Evolutionary conservation across 106 monocot species (phyloP), one percentile per base, ranked within the genome.

Genomic region (Phalaenopsis aphrodite): DNA sequence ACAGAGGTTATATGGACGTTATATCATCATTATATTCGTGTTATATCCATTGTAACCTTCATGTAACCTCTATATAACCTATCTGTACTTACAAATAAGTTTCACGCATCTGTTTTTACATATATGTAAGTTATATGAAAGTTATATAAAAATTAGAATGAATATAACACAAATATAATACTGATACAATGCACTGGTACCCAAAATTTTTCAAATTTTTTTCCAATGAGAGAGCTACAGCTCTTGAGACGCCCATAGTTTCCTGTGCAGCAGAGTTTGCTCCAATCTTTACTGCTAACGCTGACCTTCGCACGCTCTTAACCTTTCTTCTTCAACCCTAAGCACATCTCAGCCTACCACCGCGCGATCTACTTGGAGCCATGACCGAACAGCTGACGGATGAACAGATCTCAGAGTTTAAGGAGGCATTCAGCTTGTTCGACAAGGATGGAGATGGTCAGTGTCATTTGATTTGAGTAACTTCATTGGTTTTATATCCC

Each of bases 361-460:
- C 18, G 5, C 19, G 57, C 61, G 5, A 37, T 69, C 36, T 69
- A 4, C 11, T 11, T 30, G 24, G 24, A 69, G 69, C 73, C 42
- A 83, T 83, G 83, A 73, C 83, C 81, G 85, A 85, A 23, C 77
- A 85, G 56, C 68, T 81, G 41, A 85, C 81, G 38, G 81, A 81
- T 36, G 81, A 81, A 12, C 85, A 85, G 85, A 85, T 85, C 80
- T 75, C 80, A 2, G 85, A 85, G 85, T 85, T 85, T 77, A 77
- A 81, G 81, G 85, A 85, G 81, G 85, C 85, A 16, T 85, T 85
- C 77, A 85, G 80, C 81, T 72, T 85, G 56, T 85, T 85, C 81
- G 85, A 85, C 77, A 85, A 85, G 81, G 85, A 85, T 57, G 85
- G 85, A 48, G 85, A 85, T 55, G 85, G 85, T 85, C 7, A 77